These are phyloP conservation scores for Tripterygium wilfordii DNA, from an alignment of 177 flowering plant species.

Conservation along the genomic window DNA sequence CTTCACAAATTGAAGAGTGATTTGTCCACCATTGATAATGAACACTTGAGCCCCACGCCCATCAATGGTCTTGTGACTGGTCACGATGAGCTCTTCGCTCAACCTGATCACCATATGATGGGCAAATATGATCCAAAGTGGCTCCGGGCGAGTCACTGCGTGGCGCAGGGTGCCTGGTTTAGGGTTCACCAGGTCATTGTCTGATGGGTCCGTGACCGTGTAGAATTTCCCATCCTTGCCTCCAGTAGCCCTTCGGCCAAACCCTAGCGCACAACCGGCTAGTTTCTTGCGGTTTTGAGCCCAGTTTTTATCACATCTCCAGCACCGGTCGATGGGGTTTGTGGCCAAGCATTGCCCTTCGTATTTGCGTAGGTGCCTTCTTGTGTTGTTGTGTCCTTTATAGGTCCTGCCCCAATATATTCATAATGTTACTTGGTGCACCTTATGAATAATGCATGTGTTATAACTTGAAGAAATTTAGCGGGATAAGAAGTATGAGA, in stretches of 20 bases:
- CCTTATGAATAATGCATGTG: too few relatives aligned
- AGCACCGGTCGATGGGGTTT: slow-evolving; percentile 72
- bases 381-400: slow-evolving; percentile 31
- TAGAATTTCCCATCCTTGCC: slow-evolving; percentile 48
- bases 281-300: slow-evolving; percentile 39
- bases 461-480: too few relatives aligned
- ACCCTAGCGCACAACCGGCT: slow-evolving; percentile 54
- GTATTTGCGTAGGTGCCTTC: slow-evolving; percentile 27
- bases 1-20: slow-evolving; percentile 50
- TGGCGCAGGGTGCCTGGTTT: slow-evolving; percentile 63
- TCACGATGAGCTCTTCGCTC: slow-evolving; percentile 31
- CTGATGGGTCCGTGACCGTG: slow-evolving; percentile 49
- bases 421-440: not conserved
- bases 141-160: slow-evolving; percentile 48
- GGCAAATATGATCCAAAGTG: slow-evolving; percentile 68
- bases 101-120: slow-evolving; percentile 51
- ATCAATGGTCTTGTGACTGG: slow-evolving; percentile 43
- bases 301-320: slow-evolving; percentile 65
- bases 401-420: slow-evolving; percentile 11
- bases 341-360: slow-evolving; percentile 40
- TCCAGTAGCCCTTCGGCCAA: slow-evolving; percentile 51
- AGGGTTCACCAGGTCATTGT: slow-evolving; percentile 51
- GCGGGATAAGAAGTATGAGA: too few relatives aligned
- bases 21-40: slow-evolving; percentile 49
- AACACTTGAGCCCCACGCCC: slow-evolving; percentile 57